Percentiles rank a stretch among this genome's conserved stretches.
These are phyloP conservation scores for Penicillium manginii DNA, from an alignment of 495 filamentous ascomycete genomes.

Conservation along the genomic window DNA sequence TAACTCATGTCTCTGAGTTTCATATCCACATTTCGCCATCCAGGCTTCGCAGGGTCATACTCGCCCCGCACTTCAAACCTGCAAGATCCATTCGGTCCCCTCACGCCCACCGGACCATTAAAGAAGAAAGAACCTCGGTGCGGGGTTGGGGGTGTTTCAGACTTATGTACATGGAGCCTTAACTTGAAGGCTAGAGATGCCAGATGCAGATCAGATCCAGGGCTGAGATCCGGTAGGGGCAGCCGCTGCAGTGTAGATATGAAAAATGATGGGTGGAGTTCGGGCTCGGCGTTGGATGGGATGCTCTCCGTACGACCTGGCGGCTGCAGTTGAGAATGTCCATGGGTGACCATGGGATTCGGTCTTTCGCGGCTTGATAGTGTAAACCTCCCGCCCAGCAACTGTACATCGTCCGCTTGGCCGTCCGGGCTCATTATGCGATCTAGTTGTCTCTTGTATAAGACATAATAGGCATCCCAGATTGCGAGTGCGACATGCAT, in stretches of 20 bases:
- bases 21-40: slow-evolving; percentile 41
- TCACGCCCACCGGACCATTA: slow-evolving; percentile 66
- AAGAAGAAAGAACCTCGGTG: slow-evolving; percentile 68
- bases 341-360: slow-evolving; percentile 26
- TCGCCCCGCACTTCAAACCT: slow-evolving; percentile 61
- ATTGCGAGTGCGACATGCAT: slow-evolving; percentile 41
- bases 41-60: slow-evolving; percentile 59
- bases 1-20: slow-evolving; percentile 39
- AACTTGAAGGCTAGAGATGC: slow-evolving; percentile 57
- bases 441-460: slow-evolving; percentile 36
- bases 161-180: slow-evolving; percentile 46
- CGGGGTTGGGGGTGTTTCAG: slow-evolving; percentile 38
- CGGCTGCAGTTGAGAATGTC: slow-evolving; percentile 30
- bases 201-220: slow-evolving; percentile 41
- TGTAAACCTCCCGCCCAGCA: slow-evolving; percentile 14
- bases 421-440: slow-evolving; percentile 29
- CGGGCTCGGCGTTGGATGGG: slow-evolving; percentile 13
- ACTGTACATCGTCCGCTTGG: slow-evolving; percentile 19
- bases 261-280: slow-evolving; percentile 37
- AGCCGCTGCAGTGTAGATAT: slow-evolving; percentile 42
- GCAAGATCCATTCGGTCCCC: slow-evolving; percentile 58
- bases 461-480: slow-evolving; percentile 38
- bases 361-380: slow-evolving; percentile 24
- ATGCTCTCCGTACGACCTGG: slow-evolving; percentile 20
- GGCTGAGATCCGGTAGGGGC: slow-evolving; percentile 41